Conservation (phyloP, 441 rosid species). For the Populus hybrid region DNA sequence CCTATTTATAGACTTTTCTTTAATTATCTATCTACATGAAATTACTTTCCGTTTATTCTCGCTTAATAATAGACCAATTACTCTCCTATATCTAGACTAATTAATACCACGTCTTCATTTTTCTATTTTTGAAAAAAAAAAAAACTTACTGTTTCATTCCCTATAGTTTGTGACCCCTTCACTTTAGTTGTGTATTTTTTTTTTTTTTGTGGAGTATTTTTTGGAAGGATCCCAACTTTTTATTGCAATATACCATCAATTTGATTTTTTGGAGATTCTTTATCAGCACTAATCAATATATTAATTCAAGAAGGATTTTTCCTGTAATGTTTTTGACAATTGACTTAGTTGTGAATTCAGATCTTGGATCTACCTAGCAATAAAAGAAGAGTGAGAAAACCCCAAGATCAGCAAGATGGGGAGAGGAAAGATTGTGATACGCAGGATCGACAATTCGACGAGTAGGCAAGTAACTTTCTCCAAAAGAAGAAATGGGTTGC, state of each 20-base stretch:
- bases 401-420: conserved; percentile 37
- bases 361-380: conserved; percentile 17
- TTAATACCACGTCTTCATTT: neutral
- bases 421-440: conserved; percentile 56
- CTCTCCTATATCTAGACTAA: neutral
- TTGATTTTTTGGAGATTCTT: neutral
- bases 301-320: neutral
- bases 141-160: neutral
- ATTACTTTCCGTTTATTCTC: neutral
- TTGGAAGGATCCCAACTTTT: neutral
- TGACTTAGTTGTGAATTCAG: neutral
- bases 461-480: conserved; percentile 65
- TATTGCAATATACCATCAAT: neutral
- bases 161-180: neutral
- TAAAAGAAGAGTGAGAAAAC: neutral
- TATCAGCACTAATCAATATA: neutral
- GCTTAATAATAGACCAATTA: neutral
- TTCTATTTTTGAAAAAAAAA: neutral
- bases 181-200: no score
- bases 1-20: neutral
- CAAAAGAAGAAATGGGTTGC: conserved; percentile 53
- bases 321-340: neutral
- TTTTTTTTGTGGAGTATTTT: no score
- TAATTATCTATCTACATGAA: neutral
- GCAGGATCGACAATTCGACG: conserved; percentile 54